A percentile compares a stretch with the other conserved stretches of the same genome.
Evolutionary conservation across 1,284 basidiomycete species (phyloP).

Genomic region (Heliocybe sulcata): DNA sequence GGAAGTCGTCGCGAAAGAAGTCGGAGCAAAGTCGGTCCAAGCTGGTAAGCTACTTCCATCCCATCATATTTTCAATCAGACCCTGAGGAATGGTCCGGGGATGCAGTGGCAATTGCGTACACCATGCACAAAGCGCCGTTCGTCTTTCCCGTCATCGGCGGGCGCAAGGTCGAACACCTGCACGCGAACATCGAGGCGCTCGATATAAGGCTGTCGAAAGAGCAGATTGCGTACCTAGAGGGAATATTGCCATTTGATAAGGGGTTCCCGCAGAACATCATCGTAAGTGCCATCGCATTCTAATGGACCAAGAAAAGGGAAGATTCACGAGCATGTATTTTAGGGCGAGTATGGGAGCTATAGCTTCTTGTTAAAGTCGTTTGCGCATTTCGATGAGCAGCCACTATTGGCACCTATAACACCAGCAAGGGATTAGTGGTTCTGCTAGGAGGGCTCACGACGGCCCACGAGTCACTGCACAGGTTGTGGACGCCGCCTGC

Average conservation of each 20-base stretch:
- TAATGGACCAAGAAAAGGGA: neutral
- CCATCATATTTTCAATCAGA: no score
- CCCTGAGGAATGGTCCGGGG: no score
- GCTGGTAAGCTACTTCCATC: slow-evolving; percentile 5
- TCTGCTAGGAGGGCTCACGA: no score
- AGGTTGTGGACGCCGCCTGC: no score
- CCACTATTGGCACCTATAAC: neutral
- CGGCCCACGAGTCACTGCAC: no score
- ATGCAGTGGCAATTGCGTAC: slow-evolving; percentile 33
- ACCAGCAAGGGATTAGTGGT: neutral
- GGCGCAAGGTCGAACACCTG: slow-evolving; percentile 39
- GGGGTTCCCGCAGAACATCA: slow-evolving; percentile 29
- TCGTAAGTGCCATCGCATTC: slow-evolving; percentile 22
- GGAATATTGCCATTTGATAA: slow-evolving; percentile 25
- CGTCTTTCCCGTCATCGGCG: slow-evolving; percentile 42
- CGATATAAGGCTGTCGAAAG: slow-evolving; percentile 25
- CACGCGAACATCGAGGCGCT: slow-evolving; percentile 35
- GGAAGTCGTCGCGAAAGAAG: slow-evolving; percentile 20
- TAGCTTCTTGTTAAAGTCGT: neutral
- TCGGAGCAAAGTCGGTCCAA: slow-evolving; percentile 12
- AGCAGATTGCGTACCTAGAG: slow-evolving; percentile 33
- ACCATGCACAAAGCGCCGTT: slow-evolving; percentile 32
- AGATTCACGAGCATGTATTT: neutral
- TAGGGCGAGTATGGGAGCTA: neutral
- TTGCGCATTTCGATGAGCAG: neutral